phyloP scores from a whole-genome alignment of 805 yeast genomes.

The Yarrowia osloensis region DNA sequence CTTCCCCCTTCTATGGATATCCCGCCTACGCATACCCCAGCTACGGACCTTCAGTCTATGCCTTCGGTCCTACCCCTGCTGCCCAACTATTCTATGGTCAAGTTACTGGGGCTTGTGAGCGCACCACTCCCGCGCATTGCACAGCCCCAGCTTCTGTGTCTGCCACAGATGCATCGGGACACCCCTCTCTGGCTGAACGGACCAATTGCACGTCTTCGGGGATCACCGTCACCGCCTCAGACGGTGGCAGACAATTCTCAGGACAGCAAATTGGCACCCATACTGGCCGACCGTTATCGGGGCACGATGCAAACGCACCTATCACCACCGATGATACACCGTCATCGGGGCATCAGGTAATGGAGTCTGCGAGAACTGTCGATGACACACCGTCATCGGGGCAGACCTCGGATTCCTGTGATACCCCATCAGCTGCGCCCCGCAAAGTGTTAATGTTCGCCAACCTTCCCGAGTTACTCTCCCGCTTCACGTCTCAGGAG shows the following conservation, averaged over 20 bases:
- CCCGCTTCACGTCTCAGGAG: neutral
- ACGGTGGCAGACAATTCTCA: too few species aligned
- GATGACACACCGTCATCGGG: neutral
- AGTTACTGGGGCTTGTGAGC: neutral
- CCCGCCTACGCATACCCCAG: neutral
- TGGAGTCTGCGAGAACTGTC: too few species aligned
- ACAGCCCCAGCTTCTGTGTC: neutral
- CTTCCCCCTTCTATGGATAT: neutral
- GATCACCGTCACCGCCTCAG: too few species aligned
- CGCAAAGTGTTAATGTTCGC: neutral
- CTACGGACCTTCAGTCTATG: neutral
- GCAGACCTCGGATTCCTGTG: neutral
- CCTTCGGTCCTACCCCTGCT: neutral
- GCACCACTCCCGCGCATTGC: neutral
- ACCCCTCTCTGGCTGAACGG: neutral
- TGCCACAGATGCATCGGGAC: neutral
- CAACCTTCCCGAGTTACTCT: neutral
- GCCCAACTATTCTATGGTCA: neutral
- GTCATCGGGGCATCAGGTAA: neutral
- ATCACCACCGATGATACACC: neutral
- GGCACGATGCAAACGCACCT: neutral
- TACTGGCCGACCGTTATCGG: neutral
- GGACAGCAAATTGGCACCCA: too few species aligned
- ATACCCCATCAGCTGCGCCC: neutral
- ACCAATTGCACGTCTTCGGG: too few species aligned